Evolutionary conservation across 2,329 filamentous ascomycete species (phyloP).

Genomic region (Hymenoscyphus salicellus): DNA sequence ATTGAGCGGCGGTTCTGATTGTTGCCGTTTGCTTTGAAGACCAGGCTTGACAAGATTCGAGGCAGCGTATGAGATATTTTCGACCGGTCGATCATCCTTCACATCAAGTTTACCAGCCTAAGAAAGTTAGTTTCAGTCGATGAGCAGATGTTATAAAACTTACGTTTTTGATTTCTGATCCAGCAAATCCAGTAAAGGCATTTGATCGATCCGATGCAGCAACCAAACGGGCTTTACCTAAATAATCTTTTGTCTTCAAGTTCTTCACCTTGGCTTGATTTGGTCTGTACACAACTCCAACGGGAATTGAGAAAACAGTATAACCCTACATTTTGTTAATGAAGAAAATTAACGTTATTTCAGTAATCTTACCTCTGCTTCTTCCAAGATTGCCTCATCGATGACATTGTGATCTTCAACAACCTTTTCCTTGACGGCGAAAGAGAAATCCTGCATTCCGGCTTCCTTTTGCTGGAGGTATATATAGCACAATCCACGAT

Average conservation of each 20-base stretch:
- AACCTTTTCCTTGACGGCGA: conserved; percentile 91
- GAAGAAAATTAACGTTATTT: neutral
- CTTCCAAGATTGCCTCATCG: conserved; percentile 90
- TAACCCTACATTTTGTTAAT: conserved; percentile 64
- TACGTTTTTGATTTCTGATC: conserved; percentile 73
- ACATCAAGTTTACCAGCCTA: conserved; percentile 52
- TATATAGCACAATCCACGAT: conserved; percentile 94
- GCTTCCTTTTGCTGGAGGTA: conserved; percentile 89
- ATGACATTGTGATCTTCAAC: conserved; percentile 97
- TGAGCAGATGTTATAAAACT: conserved; percentile 30
- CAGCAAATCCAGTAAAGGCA: conserved; percentile 78
- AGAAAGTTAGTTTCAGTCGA: conserved; percentile 24
- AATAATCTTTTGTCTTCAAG: conserved; percentile 93
- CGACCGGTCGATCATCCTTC: conserved; percentile 76
- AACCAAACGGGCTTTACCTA: conserved; percentile 91
- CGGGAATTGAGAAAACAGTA: conserved; percentile 96
- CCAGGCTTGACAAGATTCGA: conserved; percentile 89
- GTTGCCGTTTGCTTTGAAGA: conserved; percentile 74
- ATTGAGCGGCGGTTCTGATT: conserved; percentile 76
- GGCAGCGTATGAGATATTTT: conserved; percentile 87
- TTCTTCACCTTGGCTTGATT: conserved; percentile 99
- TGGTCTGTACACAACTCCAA: conserved; percentile 90
- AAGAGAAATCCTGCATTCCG: conserved; percentile 86
- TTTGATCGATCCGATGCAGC: conserved; percentile 80
- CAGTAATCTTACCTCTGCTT: conserved; percentile 69